Evolutionary conservation across 106 monocot genomes (phyloP), one percentile per base, ranked within the genome.

Genomic region (Platanthera zijinensis): DNA sequence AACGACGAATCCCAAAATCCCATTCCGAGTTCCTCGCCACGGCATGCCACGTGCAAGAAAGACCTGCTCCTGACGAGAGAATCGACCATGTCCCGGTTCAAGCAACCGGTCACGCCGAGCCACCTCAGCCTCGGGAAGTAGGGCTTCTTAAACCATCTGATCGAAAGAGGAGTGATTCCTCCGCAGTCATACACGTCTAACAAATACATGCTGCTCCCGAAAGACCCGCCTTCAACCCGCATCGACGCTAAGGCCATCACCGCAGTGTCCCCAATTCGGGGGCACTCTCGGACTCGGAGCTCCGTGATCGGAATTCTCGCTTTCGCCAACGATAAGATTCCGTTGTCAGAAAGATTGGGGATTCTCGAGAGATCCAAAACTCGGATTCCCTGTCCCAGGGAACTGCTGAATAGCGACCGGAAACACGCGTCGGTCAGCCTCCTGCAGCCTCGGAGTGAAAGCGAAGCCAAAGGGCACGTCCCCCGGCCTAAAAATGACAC

Each of bases 61-160:
- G 89, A 89, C 21, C 94, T 80, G 70, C 79, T 94, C 76, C 85
- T 85, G 10, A 76, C 78, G 13, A 99, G 71, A 71, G 93, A 89
- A 79, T 94, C 93, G 67, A 99, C 93, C 84, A 99, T 79, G 74
- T 94, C 94, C 56, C 94, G 83, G 69, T 99, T 94, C 78, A 88
- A 80, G 74, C 91, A 82, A 15, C 91, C 91, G 8, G 83, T 94
- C n/a, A 99, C 80, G 45, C 97, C 97, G n/a, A 99, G 22, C 91
- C 91, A 94, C 78, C 89, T 84, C 73, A 99, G 79, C 77, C 89
- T 87, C 9, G 91, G 91, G 78, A 99, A 99, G 69, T 99, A 99
- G 0, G 94, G 97, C 67, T 88, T 99, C 84, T 99, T 99, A 69
- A 99, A 92, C 97, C 97, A 99, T 57, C 86, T 77, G 75, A 94